phyloP scores from a whole-genome alignment of 2,329 filamentous ascomycete species.

The Aureobasidium sp. region DNA sequence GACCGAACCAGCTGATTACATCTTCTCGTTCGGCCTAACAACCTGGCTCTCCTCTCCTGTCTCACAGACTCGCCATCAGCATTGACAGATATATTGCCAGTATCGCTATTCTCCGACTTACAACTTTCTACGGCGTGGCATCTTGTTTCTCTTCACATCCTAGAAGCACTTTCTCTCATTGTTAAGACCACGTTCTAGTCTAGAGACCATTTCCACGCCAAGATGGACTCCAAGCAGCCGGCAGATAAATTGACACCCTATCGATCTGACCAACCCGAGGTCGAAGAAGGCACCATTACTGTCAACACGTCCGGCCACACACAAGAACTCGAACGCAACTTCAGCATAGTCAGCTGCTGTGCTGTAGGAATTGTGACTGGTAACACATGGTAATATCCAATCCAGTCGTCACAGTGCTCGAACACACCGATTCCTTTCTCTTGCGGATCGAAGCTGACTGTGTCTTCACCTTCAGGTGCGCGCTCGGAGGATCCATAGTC shows the following conservation, averaged over 20 bases:
- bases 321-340: slow-evolving; percentile 46
- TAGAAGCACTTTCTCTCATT: neutral
- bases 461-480: slow-evolving; percentile 31
- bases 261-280: neutral
- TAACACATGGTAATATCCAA: slow-evolving; percentile 2
- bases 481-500: slow-evolving; percentile 37
- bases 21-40: neutral
- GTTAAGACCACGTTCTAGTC: neutral
- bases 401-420: neutral
- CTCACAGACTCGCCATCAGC: neutral
- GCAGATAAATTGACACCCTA: neutral
- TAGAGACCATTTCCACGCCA: neutral
- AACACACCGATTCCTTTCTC: slow-evolving; percentile 21
- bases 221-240: slow-evolving; percentile 5
- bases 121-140: neutral
- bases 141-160: neutral
- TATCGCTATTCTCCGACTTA: neutral
- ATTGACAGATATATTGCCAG: neutral
- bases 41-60: neutral
- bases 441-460: slow-evolving; percentile 27
- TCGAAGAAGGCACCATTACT: slow-evolving; percentile 10
- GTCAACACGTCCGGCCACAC: slow-evolving; percentile 46
- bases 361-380: slow-evolving; percentile 31
- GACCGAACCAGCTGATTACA: neutral
- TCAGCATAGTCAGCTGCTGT: slow-evolving; percentile 35